Evolutionary conservation across 2,329 filamentous ascomycete species (phyloP), one percentile per base, ranked within the genome.

Genomic region (Botrytis fabae): DNA sequence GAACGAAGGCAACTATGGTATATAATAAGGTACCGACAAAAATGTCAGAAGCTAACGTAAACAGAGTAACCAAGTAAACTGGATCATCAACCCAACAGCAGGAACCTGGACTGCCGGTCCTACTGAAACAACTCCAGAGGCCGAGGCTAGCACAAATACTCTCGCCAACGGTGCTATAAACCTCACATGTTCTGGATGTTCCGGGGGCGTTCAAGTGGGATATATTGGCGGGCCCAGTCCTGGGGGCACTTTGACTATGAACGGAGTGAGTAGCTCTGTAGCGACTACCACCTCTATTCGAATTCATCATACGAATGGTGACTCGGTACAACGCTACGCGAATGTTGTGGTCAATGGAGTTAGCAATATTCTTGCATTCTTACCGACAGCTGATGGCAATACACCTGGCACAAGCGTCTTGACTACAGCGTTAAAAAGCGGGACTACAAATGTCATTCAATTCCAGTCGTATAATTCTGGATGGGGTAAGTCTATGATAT

Each of bases 221-320:
- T 90, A 88, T 44, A 82, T 87, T 4, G 89, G 89, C 0, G 87
- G 87, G 0, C 79, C 71, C 8, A 69, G 82, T 0, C 77, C 82
- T 0, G 81, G 81, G 0, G 87, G 86, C 0, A 84, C 82, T 0
- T 81, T 89, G 4, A 84, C 83, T 0, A 87, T 91, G 66, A 78
- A 78, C 0, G 81, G 81, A 7, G 82, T 90, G 2, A 81, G 80
- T 25, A 85, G 85, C 65, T 80, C 82, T 1, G 83, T 80, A 0
- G 81, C 83, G 0, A 85, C 84, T 0, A 78, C 82, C 5, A 86
- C 84, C 0, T 89, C 88, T 0, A 81, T 91, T 16, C 81, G 85
- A 1, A 84, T 91, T 70, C 85, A 86, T 76, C 87, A 88, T 77
- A 78, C 84, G 22, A 91, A 91, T 73, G 87, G 87, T 0, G 88